Evolutionary conservation across 192 early-diverging fungal genomes (phyloP), one percentile per base, ranked within the genome.

Genomic region (Coemansia sp.): DNA sequence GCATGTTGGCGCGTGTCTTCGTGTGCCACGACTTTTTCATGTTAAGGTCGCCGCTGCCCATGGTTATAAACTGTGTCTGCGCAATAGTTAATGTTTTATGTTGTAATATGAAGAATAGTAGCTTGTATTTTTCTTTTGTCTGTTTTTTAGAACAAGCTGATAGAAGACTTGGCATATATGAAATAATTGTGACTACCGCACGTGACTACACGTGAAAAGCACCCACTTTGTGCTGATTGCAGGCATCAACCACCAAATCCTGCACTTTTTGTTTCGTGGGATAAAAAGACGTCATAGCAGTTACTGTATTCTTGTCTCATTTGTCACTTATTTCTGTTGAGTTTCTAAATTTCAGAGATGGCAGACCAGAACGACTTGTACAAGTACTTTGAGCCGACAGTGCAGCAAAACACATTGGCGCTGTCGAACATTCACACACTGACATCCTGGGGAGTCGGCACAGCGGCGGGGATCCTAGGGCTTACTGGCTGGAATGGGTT

Each of bases 21-120:
- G 96, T 93, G 86, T 96, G 96, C 94, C 94, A 98, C 30, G 89
- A 92, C 81, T 97, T 98, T 88, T 97, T 96, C 83, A 95, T 83
- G 64, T 93, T 94, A 53, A 82, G 63, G 42, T 82, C 78, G 22
- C 81, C 73, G 56, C 78, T 59, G 21, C 76, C 76, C 80, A 78
- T 78, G n/a, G 50, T 66, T 21, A 7, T 14, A 33, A 9, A 27
- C 8, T 30, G 17, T n/a, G n/a, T 24, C 2, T 24, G 22, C 8
- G 33, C 2, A n/a, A n/a, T n/a, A n/a, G n/a, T n/a, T n/a, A n/a
- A n/a, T n/a, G n/a, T n/a, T n/a, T n/a, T n/a, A n/a, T n/a, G n/a
- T n/a, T 51, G 25, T 11, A 18, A 2, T 27, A 2, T 30, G 23
- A 33, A 51, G 2, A 9, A 13, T 51, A 12, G 2, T 5, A 51